Evolutionary conservation across 2,329 filamentous ascomycete species (phyloP).

Genomic region (Epicoccum nigrum): DNA sequence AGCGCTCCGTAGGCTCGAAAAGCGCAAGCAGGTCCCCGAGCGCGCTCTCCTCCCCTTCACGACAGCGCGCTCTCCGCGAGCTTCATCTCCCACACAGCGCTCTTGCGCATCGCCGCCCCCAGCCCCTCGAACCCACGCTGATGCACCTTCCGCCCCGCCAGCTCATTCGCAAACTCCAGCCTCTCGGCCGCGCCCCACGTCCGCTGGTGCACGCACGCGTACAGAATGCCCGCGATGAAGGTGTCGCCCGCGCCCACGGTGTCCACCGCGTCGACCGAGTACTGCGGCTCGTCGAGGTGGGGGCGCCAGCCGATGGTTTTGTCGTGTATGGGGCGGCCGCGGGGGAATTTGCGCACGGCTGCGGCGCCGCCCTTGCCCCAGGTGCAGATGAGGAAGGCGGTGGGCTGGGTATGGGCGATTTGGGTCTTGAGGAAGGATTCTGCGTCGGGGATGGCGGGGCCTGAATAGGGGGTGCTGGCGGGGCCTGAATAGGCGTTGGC

Average conservation of each 20-base stretch:
- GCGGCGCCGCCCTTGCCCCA: constrained; percentile 64
- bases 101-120: constrained; percentile 7
- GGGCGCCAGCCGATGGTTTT: too few species aligned
- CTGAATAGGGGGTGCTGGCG: too few species aligned
- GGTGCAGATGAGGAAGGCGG: constrained; percentile 61
- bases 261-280: constrained; percentile 51
- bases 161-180: constrained; percentile 66
- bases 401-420: constrained; percentile 35
- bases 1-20: too few species aligned
- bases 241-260: constrained; percentile 77
- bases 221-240: constrained; percentile 74
- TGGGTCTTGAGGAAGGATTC: constrained; percentile 43
- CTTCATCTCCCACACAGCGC: neutral
- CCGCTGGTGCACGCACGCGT: constrained; percentile 60
- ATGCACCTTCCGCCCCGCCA: constrained; percentile 72
- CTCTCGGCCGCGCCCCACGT: constrained; percentile 59
- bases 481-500: too few species aligned
- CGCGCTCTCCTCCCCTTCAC: too few species aligned
- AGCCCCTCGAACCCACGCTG: constrained; percentile 65
- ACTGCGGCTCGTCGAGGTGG: too few species aligned
- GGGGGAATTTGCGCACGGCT: constrained; percentile 48
- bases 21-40: too few species aligned
- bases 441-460: too few species aligned
- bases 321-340: neutral
- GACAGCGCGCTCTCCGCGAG: too few species aligned